These are phyloP conservation scores for Sporothrix humicola DNA, from an alignment of 2,329 filamentous ascomycete genomes.

Conservation along the genomic window DNA sequence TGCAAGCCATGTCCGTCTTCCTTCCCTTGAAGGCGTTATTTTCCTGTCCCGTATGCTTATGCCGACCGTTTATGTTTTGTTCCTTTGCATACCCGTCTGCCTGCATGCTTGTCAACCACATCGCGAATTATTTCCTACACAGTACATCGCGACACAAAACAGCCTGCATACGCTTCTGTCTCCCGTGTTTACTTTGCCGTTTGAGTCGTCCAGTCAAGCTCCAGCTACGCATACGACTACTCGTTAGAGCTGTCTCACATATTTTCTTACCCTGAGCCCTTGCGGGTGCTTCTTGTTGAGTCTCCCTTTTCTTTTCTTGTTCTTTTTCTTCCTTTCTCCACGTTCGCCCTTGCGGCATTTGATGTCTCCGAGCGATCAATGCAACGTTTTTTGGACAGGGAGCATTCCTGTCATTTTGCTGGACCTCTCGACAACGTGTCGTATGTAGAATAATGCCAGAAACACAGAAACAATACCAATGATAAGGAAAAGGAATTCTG, in stretches of 20 bases:
- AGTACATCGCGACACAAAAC: background rate
- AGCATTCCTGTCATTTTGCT: background rate
- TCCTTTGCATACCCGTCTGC: background rate
- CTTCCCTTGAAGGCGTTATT: background rate
- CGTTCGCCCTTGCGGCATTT: background rate
- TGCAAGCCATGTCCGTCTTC: background rate
- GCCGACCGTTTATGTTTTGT: background rate
- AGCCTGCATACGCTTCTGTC: background rate
- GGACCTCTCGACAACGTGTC: too few relatives aligned
- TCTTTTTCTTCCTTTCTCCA: constrained; percentile 14
- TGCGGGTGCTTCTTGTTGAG: background rate
- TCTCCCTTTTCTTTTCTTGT: background rate
- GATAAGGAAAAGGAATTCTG: background rate
- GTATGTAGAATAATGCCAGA: background rate
- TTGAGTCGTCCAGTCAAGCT: background rate
- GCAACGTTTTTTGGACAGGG: background rate
- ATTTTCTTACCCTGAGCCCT: background rate
- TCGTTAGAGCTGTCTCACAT: background rate
- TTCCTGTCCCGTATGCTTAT: background rate
- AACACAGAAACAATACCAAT: background rate
- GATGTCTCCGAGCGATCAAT: background rate
- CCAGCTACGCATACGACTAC: background rate
- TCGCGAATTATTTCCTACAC: background rate
- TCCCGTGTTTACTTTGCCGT: background rate
- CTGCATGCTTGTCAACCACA: background rate